These are phyloP conservation scores for Cladosporium sp. DNA, from an alignment of 2,329 filamentous ascomycete genomes.

Conservation along the genomic window DNA sequence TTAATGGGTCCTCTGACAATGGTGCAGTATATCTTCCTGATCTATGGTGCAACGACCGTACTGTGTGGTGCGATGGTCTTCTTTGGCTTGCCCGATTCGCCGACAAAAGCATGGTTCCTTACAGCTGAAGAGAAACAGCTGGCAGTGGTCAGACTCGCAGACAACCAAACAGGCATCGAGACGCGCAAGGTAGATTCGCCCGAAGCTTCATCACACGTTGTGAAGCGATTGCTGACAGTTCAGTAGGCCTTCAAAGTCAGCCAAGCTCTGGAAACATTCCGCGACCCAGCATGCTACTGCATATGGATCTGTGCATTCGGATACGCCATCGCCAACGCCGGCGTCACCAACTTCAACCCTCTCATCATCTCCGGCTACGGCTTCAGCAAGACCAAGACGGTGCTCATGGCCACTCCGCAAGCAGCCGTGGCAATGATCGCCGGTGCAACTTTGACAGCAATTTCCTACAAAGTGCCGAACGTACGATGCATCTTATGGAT, in stretches of 20 bases:
- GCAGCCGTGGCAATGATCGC: slow-evolving; percentile 56
- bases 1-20: neutral
- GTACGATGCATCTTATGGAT: slow-evolving; percentile 58
- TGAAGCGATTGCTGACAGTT: neutral
- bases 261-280: slow-evolving; percentile 47
- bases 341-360: slow-evolving; percentile 54
- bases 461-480: slow-evolving; percentile 52
- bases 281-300: slow-evolving; percentile 62
- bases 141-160: slow-evolving; percentile 39
- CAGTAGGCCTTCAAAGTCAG: slow-evolving; percentile 33
- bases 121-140: slow-evolving; percentile 45
- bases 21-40: neutral
- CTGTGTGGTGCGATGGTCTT: slow-evolving; percentile 38
- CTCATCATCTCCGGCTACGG: slow-evolving; percentile 51
- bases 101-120: slow-evolving; percentile 47
- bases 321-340: slow-evolving; percentile 58
- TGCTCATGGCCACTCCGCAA: slow-evolving; percentile 62
- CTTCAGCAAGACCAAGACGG: slow-evolving; percentile 53
- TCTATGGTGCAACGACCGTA: slow-evolving; percentile 12
- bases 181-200: neutral
- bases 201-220: neutral
- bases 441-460: neutral
- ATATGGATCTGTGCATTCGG: slow-evolving; percentile 55
- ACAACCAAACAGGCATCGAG: neutral
- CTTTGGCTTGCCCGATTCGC: slow-evolving; percentile 46